Percentiles rank a stretch among this genome's conserved stretches.
phyloP scores from a whole-genome alignment of 2,329 filamentous ascomycete species.

The Daldinia sp. region DNA sequence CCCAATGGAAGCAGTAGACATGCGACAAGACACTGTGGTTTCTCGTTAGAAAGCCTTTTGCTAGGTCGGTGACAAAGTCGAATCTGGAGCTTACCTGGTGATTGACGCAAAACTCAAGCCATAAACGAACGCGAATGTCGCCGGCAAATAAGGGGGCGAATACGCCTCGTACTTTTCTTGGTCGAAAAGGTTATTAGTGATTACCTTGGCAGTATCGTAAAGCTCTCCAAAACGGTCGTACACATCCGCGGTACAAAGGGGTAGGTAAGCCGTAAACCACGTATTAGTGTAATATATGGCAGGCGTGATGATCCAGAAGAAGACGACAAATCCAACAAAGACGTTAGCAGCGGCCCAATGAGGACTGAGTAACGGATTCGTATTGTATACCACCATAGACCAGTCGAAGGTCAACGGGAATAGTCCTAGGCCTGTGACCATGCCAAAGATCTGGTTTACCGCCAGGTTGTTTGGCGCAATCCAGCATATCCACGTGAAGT shows the following conservation, averaged over 20 bases:
- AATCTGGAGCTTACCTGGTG: conserved; percentile 41
- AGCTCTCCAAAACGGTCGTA: conserved; percentile 64
- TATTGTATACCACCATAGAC: conserved; percentile 55
- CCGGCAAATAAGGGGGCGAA: conserved; percentile 54
- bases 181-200: conserved; percentile 60
- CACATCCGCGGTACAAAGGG: conserved; percentile 63
- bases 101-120: conserved; percentile 50
- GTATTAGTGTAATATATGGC: conserved; percentile 62
- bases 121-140: conserved; percentile 48
- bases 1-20: conserved; percentile 66
- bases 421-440: conserved; percentile 56
- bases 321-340: conserved; percentile 56
- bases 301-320: conserved; percentile 61
- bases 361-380: conserved; percentile 56
- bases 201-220: conserved; percentile 63
- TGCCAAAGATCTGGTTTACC: conserved; percentile 64
- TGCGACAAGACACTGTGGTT: conserved; percentile 48
- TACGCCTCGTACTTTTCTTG: conserved; percentile 63
- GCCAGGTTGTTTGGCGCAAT: conserved; percentile 60
- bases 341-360: conserved; percentile 63
- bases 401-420: conserved; percentile 60
- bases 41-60: conserved; percentile 12
- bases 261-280: conserved; percentile 65
- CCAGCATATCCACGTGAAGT: conserved; percentile 63
- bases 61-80: background rate